Base-by-base conservation (phyloP, 2,329 filamentous ascomycete species). In the Ophiostoma sp. region DNA sequence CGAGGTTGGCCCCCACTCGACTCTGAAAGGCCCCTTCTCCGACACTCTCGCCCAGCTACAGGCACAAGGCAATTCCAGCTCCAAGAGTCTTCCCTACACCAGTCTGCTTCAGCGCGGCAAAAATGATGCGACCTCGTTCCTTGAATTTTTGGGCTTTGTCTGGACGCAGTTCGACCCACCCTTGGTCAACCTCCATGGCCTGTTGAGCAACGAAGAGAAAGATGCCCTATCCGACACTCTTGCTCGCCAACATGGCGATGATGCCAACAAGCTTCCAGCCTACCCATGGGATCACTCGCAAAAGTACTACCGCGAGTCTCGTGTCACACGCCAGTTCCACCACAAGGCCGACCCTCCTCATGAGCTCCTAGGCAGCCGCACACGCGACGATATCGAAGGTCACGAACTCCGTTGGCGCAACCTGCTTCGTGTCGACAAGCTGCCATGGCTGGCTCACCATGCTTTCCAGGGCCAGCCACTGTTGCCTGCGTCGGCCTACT, bases 401-500 rank as follows among this genome's bases (percentile, higher is more conserved):
- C 50, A 55, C 15, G 74, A 74, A 48, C 50, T 70, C 1, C 42
- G 39, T 2, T 77, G 76, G 76, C 74, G 74, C 50, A 75, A 75
- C 59, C 15, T 76, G n/a, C 57, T 76, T 17, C 74, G 55, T 15
- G 66, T 73, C 9, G 59, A 59, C 15, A 70, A 75, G 52, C 17
- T 74, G 8, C 73, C 76, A 0, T 76, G 76, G 74, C 72, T 82
- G 22, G 76, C 78, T 55, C 79, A 77, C 52, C 79, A 79, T 64
- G 12, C 74, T 8, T 84, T 86, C 45, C 83, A 85, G 74, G 82
- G 82, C 0, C 82, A 85, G 70, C 80, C 82, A 3, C 77, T 87
- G 19, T 78, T 87, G 9, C 85, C 85, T 1, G 84, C 82, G 2
- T 85, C 85, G 1, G 85, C 82, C 0, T 87, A 86, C 75, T 82